Percentiles rank a stretch among this genome's conserved stretches.
Evolutionary conservation across 2,329 filamentous ascomycete species (phyloP).

Genomic region (Trichoderma sp.): DNA sequence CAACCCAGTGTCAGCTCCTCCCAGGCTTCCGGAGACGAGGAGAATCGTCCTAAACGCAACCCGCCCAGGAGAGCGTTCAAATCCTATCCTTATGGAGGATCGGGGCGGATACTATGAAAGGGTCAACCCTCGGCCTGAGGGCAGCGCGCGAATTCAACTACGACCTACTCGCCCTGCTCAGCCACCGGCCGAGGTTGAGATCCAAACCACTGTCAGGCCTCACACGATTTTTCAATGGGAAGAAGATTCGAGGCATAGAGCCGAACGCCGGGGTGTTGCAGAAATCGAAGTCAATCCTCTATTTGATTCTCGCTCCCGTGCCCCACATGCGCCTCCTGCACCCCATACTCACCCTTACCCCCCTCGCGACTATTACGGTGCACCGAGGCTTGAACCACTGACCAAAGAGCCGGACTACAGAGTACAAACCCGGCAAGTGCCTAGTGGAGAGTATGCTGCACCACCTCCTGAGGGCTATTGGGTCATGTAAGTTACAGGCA

Average conservation of each 20-base stretch:
- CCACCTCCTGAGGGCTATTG: slow-evolving; percentile 24
- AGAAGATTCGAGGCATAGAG: slow-evolving; percentile 24
- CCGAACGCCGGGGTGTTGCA: slow-evolving; percentile 24
- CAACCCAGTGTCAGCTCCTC: slow-evolving; percentile 23
- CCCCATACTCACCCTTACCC: not conserved
- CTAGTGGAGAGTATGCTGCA: slow-evolving; percentile 17
- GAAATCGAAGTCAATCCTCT: slow-evolving; percentile 26
- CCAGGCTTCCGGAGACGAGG: slow-evolving; percentile 26
- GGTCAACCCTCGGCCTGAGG: slow-evolving; percentile 24
- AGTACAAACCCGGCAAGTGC: slow-evolving; percentile 22
- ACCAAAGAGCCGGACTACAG: not conserved
- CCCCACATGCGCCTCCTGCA: not conserved
- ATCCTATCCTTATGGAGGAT: slow-evolving; percentile 41
- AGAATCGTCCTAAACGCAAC: slow-evolving; percentile 34
- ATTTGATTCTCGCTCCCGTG: slow-evolving; percentile 11
- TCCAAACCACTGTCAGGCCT: slow-evolving; percentile 1
- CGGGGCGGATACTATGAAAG: slow-evolving; percentile 40
- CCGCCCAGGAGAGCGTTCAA: slow-evolving; percentile 33
- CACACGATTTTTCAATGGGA: slow-evolving; percentile 26
- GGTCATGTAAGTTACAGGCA: slow-evolving; percentile 27
- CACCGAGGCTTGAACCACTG: not conserved
- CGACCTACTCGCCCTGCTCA: slow-evolving; percentile 18
- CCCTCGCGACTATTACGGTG: not conserved
- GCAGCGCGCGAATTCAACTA: slow-evolving; percentile 2
- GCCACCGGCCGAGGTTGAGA: not conserved